Conservation (phyloP, 768 basidiomycete species). For the Psilocybe azurescens region DNA sequence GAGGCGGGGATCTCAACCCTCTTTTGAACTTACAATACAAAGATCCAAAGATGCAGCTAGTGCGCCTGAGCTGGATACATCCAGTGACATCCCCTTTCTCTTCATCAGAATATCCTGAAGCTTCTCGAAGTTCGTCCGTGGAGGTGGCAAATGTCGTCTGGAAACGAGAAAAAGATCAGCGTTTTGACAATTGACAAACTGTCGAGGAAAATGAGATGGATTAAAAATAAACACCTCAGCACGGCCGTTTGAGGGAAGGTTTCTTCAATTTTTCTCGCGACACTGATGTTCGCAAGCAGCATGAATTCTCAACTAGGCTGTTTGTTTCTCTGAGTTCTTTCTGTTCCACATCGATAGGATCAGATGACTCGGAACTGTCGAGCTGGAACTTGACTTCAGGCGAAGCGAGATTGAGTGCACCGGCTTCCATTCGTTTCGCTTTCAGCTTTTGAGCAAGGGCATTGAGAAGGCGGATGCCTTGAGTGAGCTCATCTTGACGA, state of each 20-base stretch:
- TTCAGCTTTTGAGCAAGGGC: conserved; percentile 84
- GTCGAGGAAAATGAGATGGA: not conserved
- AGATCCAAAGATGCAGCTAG: conserved; percentile 87
- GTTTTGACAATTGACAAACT: not conserved
- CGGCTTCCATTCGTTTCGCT: conserved; percentile 87
- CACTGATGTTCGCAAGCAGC: conserved; percentile 96
- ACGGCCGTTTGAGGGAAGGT: conserved; percentile 97
- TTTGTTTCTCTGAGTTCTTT: conserved; percentile 94
- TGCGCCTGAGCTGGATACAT: conserved; percentile 90
- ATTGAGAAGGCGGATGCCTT: conserved; percentile 90
- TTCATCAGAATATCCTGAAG: conserved; percentile 91
- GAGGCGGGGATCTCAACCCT: too few relatives aligned
- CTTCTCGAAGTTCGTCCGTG: conserved; percentile 93
- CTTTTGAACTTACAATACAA: conserved; percentile 67
- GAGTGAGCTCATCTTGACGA: conserved; percentile 79
- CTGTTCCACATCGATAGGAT: conserved; percentile 97
- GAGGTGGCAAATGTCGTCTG: conserved; percentile 92
- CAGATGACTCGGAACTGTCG: conserved; percentile 90
- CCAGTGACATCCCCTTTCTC: conserved; percentile 80
- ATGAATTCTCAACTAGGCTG: conserved; percentile 99
- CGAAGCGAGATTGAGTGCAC: conserved; percentile 97
- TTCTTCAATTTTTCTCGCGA: conserved; percentile 90
- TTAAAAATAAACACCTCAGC: conserved; percentile 56
- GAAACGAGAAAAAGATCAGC: not conserved
- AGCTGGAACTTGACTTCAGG: conserved; percentile 98